phyloP scores from a whole-genome alignment of 768 basidiomycete genomes.

The Hygrophorus russula region DNA sequence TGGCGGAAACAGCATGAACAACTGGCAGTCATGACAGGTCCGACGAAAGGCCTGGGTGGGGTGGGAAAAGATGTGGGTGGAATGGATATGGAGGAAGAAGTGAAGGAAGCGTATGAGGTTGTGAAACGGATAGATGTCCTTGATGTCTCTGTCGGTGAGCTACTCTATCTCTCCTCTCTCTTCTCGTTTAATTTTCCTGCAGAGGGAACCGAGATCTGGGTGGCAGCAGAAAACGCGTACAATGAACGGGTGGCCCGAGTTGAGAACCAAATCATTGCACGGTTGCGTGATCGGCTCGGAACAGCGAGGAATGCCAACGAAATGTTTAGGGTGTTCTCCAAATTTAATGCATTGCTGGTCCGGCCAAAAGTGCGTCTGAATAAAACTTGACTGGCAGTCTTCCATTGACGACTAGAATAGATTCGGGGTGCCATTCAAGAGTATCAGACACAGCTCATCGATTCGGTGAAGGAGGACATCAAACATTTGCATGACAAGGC shows the following conservation, averaged over 20 bases:
- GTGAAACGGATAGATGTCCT: slow-evolving; percentile 94
- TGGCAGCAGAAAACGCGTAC: slow-evolving; percentile 93
- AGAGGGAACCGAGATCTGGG: slow-evolving; percentile 99
- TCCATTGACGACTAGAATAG: slow-evolving; percentile 24
- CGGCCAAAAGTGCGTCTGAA: slow-evolving; percentile 69
- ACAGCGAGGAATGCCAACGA: slow-evolving; percentile 97
- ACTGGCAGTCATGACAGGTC: slow-evolving; percentile 92
- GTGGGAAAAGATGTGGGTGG: slow-evolving; percentile 72
- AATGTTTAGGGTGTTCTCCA: slow-evolving; percentile 99
- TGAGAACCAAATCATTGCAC: slow-evolving; percentile 96
- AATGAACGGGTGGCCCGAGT: slow-evolving; percentile 96
- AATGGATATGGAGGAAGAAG: slow-evolving; percentile 98
- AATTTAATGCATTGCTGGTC: slow-evolving; percentile 95
- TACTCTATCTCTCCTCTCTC: not conserved
- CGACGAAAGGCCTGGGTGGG: slow-evolving; percentile 73
- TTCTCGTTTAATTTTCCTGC: slow-evolving; percentile 2
- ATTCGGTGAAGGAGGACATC: slow-evolving; percentile 98
- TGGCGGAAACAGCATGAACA: slow-evolving; percentile 98
- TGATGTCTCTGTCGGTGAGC: slow-evolving; percentile 82
- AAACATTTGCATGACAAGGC: slow-evolving; percentile 91
- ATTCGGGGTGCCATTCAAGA: slow-evolving; percentile 98
- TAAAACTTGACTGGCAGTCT: not conserved
- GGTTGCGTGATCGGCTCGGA: slow-evolving; percentile 82
- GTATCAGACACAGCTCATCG: slow-evolving; percentile 97
- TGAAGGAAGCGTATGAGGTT: slow-evolving; percentile 93